Base-by-base conservation (phyloP, 2,329 filamentous ascomycete species). In the Cladophialophora carrionii region DNA sequence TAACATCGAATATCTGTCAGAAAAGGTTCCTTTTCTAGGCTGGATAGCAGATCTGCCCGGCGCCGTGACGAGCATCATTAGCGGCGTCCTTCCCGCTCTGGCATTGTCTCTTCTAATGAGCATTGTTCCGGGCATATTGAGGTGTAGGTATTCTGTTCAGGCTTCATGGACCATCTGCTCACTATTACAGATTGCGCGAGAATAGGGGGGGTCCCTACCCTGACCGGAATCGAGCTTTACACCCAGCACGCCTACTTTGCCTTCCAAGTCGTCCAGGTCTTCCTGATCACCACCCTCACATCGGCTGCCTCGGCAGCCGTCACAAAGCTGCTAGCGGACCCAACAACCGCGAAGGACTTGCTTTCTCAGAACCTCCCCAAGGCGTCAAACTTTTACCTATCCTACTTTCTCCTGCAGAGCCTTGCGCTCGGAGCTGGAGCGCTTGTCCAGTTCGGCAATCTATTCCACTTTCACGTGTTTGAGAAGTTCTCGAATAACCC, bases 341-440 rank as follows among this genome's bases (percentile, higher is more conserved):
- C 92, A 0, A 77, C 83, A 6, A 81, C 81, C 0, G 84, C 86
- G 6, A 88, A 91, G 1, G 79, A 79, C 8, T 80, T 95, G 3
- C 82, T 96, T 10, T 88, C 92, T 0, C 74, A 84, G 48, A 90
- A 91, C 68, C 80, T 99, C 2, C 95, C 95, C n/a, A 90, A 88
- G 69, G 89, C 92, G 0, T 94, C 92, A 64, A 98, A 96, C 77
- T 96, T 97, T 74, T 99, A 97, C 77, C 89, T 98, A 7, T 92
- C 90, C 0, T 99, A 97, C 80, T 96, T 98, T 72, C 85, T 98
- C n/a, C 87, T 99, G 0, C 94, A 98, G 76, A 95, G 94, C 34
- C 75, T 98, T 52, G 89, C 62, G 3, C 60, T 65, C 26, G 65
- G 85, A 89, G 72, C 84, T 93, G n/a, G 20, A 24, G 49, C 48